Evolutionary conservation across 768 basidiomycete species (phyloP).

Genomic region (Xanthoconium purpureum): DNA sequence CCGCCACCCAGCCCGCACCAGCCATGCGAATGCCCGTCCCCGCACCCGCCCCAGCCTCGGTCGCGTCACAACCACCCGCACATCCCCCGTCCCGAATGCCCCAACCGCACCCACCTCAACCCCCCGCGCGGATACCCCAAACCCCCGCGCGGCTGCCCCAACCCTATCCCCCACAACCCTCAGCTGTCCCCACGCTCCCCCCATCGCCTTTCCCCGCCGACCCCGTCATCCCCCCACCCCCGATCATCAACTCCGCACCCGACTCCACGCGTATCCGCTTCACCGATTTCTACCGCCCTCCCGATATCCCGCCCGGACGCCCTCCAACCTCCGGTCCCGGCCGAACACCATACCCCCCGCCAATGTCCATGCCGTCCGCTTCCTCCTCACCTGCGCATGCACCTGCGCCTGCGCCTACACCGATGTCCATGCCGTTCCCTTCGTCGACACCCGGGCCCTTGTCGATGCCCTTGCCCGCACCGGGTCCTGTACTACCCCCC

Average conservation of each 20-base stretch:
- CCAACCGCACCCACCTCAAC: background rate
- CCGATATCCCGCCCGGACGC: slow-evolving; percentile 10
- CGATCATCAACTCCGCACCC: slow-evolving; percentile 5
- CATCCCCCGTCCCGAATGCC: background rate
- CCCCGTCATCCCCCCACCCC: slow-evolving; percentile 24
- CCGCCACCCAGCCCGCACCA: slow-evolving; percentile 1
- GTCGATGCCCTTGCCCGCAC: slow-evolving; percentile 1
- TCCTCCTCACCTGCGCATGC: too few relatives aligned
- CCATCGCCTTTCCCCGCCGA: slow-evolving; percentile 7
- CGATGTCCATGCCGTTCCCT: background rate
- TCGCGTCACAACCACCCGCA: background rate
- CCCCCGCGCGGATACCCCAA: slow-evolving; percentile 3
- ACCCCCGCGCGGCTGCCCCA: too few relatives aligned
- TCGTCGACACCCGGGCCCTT: background rate
- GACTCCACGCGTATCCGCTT: slow-evolving; percentile 25
- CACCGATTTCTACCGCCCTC: slow-evolving; percentile 27
- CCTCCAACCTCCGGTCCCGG: slow-evolving; percentile 6
- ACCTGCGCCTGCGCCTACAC: background rate
- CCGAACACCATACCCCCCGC: slow-evolving; percentile 8
- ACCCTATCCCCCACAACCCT: background rate
- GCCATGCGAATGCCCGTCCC: slow-evolving; percentile 17
- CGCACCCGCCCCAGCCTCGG: background rate
- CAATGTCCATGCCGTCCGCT: slow-evolving; percentile 9
- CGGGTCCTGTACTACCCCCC: background rate
- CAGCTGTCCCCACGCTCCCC: slow-evolving; percentile 28